Base-by-base conservation (phyloP, 1,284 basidiomycete species). In the Spongispora temasekensis region DNA sequence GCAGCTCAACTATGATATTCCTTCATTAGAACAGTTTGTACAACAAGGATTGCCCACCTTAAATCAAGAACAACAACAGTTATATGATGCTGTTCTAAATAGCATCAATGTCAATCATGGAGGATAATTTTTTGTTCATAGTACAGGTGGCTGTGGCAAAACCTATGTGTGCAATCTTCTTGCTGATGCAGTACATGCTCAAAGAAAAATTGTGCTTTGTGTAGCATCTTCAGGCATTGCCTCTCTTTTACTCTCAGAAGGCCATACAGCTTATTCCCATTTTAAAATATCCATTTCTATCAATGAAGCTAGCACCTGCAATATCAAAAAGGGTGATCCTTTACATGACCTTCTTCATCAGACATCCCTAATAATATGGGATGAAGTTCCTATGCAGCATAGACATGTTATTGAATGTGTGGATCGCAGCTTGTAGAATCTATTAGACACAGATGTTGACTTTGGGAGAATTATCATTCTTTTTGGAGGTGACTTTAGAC, bases 111-210 rank as follows among this genome's bases (percentile, higher is more conserved):
- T 17, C 10, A 40, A 40, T 17, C 10, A 40, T 40, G 37, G 37
- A 13, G 37, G 19, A 13, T 8, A 8, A 40, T 46, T 48, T 65
- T 84, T 83, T 65, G 51, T 84, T 1, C 65, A 81, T 65, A 78
- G 81, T 21, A 65, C 77, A 15, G 82, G 76, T 37, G 82, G 81
- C 0, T 76, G 75, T 55, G 81, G 82, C 3, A 84, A 84, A 62
- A 84, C 82, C 1, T 83, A 75, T 68, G 59, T 82, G 0, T 79
- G 77, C 65, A 79, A 78, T 19, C 75, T 77, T 1, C 54, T 83
- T 48, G 73, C 74, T 57, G 54, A 68, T 51, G 54, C 64, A 1
- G 21, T 81, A 0, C 69, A 75, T 3, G 10, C 46, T 48, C 46
- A 48, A 12, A 6, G 42, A 13, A 44, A 44, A 44, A 44, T 44